A percentile compares a stretch with the other conserved stretches of the same genome.
phyloP scores from a whole-genome alignment of 306 rosid species.

The Rubus idaeus region DNA sequence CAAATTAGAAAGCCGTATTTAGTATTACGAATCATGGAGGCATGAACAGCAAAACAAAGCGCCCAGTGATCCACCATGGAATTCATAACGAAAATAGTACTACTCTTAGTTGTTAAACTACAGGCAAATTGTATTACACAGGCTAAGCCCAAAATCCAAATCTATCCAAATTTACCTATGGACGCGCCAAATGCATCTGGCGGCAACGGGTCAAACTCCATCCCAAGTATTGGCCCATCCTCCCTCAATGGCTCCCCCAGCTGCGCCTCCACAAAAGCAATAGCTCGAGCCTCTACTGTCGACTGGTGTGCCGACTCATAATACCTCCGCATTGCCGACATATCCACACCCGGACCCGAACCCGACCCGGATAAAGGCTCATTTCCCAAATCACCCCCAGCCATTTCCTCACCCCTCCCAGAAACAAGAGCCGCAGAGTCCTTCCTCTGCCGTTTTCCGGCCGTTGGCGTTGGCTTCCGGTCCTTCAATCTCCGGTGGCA shows the following conservation, averaged over 20 bases:
- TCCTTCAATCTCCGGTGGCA: slow-evolving; percentile 79
- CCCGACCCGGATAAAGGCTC: slow-evolving; percentile 32
- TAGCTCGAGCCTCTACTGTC: slow-evolving; percentile 48
- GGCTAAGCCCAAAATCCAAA: not conserved
- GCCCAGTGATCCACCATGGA: not conserved
- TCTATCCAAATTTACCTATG: slow-evolving; percentile 51
- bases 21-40: not conserved
- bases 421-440: slow-evolving; percentile 16
- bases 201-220: slow-evolving; percentile 79
- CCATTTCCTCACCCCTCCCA: slow-evolving; percentile 26
- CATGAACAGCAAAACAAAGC: not conserved
- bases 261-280: slow-evolving; percentile 70
- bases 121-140: not conserved
- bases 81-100: not conserved
- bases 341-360: slow-evolving; percentile 38
- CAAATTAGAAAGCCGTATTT: not conserved
- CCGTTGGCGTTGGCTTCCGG: slow-evolving; percentile 33
- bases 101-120: not conserved
- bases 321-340: slow-evolving; percentile 38
- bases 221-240: slow-evolving; percentile 74
- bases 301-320: slow-evolving; percentile 42
- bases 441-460: slow-evolving; percentile 31
- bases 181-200: slow-evolving; percentile 73
- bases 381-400: slow-evolving; percentile 29
- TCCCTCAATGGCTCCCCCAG: slow-evolving; percentile 63